Evolutionary conservation across 2,329 filamentous ascomycete species (phyloP), one percentile per base, ranked within the genome.

Genomic region (Triangularia setosa): DNA sequence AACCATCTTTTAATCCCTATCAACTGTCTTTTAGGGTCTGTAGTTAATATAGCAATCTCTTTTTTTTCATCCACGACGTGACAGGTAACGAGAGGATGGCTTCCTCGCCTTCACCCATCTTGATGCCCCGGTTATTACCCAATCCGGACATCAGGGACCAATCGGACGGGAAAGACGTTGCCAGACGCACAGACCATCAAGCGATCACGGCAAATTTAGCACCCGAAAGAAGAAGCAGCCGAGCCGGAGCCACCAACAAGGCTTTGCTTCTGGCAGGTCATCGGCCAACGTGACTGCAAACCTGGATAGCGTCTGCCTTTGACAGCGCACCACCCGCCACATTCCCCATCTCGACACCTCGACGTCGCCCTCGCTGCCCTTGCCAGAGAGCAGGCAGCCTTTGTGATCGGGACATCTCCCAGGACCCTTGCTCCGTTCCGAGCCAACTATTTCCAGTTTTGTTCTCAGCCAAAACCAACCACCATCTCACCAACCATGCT

Each of bases 401-500:
- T 48, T 48, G 40, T 48, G n/a, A 48, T 23, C 18, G 18, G 18
- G 40, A 4, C n/a, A 18, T 3, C 40, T 8, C 3, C 9, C n/a
- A 21, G n/a, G 12, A 48, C 12, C 18, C 40, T 48, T 48, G n/a
- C 35, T 40, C 35, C 7, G 35, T 40, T 40, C 16, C 35, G 35
- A n/a, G 35, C 35, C 14, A 14, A 40, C 27, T n/a, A 40, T 40
- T n/a, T 40, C 40, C 7, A 18, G 6, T 58, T n/a, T 9, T 27
- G 21, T 60, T 18, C n/a, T 40, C 14, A 18, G 35, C 14, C 53
- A 23, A 21, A 48, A 48, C 18, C 40, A 21, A 9, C 40, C 40
- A 6, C 40, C 44, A 62, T 40, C 23, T 8, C 8, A 16, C 23
- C 52, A 62, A 78, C 72, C 70, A 85, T 85, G 83, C 74, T 86